A percentile compares a stretch with the other conserved stretches of the same genome.
These are phyloP conservation scores for Nannizziopsis arthrosporioides DNA, from an alignment of 2,329 filamentous ascomycete genomes.

Conservation along the genomic window DNA sequence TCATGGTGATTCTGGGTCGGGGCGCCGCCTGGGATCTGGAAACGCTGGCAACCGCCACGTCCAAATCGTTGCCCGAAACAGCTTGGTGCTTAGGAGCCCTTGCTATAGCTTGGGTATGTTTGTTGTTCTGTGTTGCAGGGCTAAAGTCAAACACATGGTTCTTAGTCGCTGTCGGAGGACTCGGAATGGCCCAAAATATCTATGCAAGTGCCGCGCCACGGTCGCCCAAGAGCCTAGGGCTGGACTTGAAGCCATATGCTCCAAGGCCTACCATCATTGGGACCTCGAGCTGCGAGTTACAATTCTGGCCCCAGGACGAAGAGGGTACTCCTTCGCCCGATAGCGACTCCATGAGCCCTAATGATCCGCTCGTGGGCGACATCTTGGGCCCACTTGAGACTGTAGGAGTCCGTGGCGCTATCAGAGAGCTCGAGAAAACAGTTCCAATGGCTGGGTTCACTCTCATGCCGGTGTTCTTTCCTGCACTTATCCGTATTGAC, in stretches of 20 bases:
- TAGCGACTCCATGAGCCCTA: no score
- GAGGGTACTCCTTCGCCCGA: no score
- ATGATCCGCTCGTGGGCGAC: background rate
- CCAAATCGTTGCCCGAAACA: background rate
- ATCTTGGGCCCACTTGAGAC: background rate
- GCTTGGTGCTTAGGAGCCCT: conserved; percentile 14
- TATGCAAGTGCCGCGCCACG: conserved; percentile 25
- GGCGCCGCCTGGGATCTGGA: background rate
- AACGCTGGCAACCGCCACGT: background rate
- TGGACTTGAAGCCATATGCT: conserved; percentile 17
- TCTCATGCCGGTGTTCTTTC: background rate
- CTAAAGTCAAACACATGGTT: conserved; percentile 31
- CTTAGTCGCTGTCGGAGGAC: conserved; percentile 30
- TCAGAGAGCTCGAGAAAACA: background rate
- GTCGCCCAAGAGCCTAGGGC: conserved; percentile 21
- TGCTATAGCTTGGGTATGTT: conserved; percentile 29
- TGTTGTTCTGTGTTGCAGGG: conserved; percentile 33
- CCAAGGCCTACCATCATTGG: background rate
- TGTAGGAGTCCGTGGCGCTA: background rate
- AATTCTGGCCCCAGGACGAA: no score
- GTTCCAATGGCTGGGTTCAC: background rate
- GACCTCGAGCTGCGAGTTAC: no score
- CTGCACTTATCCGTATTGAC: background rate
- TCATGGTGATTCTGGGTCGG: background rate
- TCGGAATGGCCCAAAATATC: conserved; percentile 35